A percentile compares a stretch with the other conserved stretches of the same genome.
Evolutionary conservation across 2,329 filamentous ascomycete genomes (phyloP).

Genomic region (Aschersonia sp.): DNA sequence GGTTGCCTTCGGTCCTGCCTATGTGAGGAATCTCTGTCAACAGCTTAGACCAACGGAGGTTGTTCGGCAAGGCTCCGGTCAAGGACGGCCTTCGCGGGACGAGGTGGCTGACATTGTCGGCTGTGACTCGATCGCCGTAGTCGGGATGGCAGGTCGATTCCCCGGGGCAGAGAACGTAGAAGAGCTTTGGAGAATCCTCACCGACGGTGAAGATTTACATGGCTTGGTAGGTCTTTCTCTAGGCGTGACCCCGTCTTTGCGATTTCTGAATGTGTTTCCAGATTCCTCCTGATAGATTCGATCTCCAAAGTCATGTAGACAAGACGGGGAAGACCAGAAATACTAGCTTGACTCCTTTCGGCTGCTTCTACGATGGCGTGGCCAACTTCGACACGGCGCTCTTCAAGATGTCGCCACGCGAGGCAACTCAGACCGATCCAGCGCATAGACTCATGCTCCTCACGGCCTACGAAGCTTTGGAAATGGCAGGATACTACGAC

Average conservation of each 20-base stretch:
- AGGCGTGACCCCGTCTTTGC: too few species aligned
- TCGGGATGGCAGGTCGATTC: constrained; percentile 38
- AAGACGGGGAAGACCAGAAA: constrained; percentile 1
- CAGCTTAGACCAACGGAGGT: background rate
- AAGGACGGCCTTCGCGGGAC: background rate
- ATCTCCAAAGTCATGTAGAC: background rate
- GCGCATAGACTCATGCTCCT: background rate
- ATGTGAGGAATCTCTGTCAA: background rate
- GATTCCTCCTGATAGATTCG: constrained; percentile 1
- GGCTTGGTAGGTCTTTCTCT: background rate
- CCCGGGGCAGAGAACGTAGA: constrained; percentile 19
- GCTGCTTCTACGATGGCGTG: constrained; percentile 40
- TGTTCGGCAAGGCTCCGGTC: background rate
- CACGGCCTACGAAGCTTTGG: constrained; percentile 1
- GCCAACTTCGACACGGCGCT: constrained; percentile 52
- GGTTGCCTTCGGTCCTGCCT: background rate
- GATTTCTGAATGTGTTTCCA: background rate
- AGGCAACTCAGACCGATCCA: constrained; percentile 46
- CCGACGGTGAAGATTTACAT: background rate
- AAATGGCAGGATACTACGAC: background rate
- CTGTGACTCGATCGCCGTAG: constrained; percentile 47
- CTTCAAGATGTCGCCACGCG: constrained; percentile 59
- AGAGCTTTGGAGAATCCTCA: constrained; percentile 44
- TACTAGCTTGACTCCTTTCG: background rate
- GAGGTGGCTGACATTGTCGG: background rate